These are phyloP conservation scores for Solanum paucissectum DNA, from an alignment of 257 asterid genomes.

Conservation along the genomic window DNA sequence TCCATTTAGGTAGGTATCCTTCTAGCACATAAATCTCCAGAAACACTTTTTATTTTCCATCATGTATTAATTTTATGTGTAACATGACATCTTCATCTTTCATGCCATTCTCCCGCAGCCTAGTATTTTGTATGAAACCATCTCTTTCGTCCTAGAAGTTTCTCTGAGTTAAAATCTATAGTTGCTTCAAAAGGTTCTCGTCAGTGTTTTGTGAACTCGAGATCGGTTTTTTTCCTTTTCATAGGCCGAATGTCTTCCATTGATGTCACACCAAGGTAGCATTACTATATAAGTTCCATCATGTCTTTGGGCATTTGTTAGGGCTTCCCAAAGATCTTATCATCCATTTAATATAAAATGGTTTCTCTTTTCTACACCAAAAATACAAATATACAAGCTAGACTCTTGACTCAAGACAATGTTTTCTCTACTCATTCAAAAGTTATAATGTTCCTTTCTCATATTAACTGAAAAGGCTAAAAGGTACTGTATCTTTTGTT, in stretches of 20 bases:
- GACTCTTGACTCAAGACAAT: not conserved
- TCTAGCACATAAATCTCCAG: not conserved
- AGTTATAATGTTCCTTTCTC: not conserved
- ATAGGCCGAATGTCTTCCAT: not conserved
- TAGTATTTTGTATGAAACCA: not conserved
- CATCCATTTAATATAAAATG: not conserved
- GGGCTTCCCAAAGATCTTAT: not conserved
- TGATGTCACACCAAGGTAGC: not conserved
- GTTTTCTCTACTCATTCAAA: not conserved
- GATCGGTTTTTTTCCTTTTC: not conserved
- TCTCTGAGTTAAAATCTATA: not conserved
- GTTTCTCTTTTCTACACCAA: not conserved
- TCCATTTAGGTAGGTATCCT: not conserved
- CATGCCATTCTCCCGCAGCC: not conserved
- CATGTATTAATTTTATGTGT: not conserved
- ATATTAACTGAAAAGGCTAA: not conserved
- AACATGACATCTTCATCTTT: not conserved
- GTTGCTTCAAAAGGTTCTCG: not conserved
- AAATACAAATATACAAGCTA: not conserved
- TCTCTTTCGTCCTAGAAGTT: not conserved
- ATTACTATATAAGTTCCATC: not conserved
- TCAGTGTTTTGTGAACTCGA: not conserved
- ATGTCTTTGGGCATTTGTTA: not conserved
- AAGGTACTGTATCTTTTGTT: not conserved
- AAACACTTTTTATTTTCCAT: not conserved